Base-by-base conservation (phyloP, 2,329 filamentous ascomycete genomes). In the Colletotrichum plurivorum region DNA sequence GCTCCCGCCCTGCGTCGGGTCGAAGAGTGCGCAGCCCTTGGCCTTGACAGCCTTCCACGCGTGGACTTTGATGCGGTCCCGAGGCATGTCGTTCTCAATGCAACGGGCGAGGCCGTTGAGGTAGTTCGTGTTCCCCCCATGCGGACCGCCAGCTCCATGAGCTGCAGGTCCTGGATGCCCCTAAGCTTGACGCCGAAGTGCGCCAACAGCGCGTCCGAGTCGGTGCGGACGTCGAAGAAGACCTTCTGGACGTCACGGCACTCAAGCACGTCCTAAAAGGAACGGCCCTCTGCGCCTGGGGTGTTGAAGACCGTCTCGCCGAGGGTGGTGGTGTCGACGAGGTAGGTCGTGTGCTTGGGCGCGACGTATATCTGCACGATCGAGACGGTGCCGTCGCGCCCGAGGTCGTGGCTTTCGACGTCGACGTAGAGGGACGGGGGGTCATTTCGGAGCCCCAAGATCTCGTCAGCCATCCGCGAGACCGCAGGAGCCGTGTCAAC, bases 171-270 rank as follows among this genome's bases (percentile, higher is more conserved):
- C 3, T 83, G 69, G 10, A 89, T 73, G 0, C 85, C 83, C 0
- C 71, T 67, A 0, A 90, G 72, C 0, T 64, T 25, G 69, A 90
- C 78, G 0, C 73, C 48, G 70, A 78, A 89, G 41, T 82, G 84
- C 52, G 51, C 73, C 73, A 80, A 88, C 0, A 91, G 75, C 0
- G 88, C 87, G 71, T 90, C 85, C 0, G 88, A 87, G 72, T 89
- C 87, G 70, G 86, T 87, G 2, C 87, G 85, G 16, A 90, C 79
- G 68, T 91, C 88, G 72, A 89, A 90, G 68, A 90, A 82, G 36
- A 85, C 83, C 71, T 90, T 90, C 0, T 77, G 75, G 16, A 85
- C 82, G 0, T 54, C 9, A 0, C 69, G 7, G 0, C 78, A 81
- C 74, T 89, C 83, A 1, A 89, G 74, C 10, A 89, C 80, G 0